phyloP scores from a whole-genome alignment of 2,329 filamentous ascomycete species.

The Verticillium albo-atrum region DNA sequence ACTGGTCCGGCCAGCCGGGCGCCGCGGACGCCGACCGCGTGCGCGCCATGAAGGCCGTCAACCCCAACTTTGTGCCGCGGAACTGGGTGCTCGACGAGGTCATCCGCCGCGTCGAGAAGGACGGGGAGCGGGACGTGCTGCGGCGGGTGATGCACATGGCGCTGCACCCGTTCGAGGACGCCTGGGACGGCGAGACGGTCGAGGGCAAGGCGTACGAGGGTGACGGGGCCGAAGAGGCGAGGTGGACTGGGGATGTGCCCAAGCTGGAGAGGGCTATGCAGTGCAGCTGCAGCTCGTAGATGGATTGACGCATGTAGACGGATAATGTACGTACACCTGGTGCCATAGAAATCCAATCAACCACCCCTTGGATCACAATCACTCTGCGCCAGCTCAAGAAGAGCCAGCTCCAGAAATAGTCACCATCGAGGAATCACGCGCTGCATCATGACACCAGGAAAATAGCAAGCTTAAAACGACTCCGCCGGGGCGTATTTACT shows the following conservation, averaged over 20 bases:
- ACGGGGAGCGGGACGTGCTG: conserved; percentile 75
- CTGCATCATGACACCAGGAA: too few species aligned
- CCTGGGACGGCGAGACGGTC: conserved; percentile 54
- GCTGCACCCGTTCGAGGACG: conserved; percentile 77
- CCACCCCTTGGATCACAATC: too few species aligned
- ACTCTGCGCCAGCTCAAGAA: too few species aligned
- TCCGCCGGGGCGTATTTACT: conserved; percentile 11
- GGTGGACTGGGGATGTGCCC: conserved; percentile 85
- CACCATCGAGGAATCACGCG: neutral
- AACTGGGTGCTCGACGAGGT: conserved; percentile 93
- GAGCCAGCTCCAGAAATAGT: too few species aligned
- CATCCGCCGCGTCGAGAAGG: conserved; percentile 82
- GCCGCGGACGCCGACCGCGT: conserved; percentile 57
- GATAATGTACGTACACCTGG: too few species aligned
- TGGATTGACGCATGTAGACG: neutral
- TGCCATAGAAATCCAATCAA: neutral
- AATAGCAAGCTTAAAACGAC: neutral
- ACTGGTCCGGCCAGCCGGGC: conserved; percentile 59
- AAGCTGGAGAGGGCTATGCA: conserved; percentile 75
- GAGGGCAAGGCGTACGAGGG: conserved; percentile 46
- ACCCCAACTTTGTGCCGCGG: conserved; percentile 88
- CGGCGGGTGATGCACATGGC: conserved; percentile 77
- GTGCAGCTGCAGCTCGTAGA: conserved; percentile 88
- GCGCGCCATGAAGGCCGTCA: conserved; percentile 74
- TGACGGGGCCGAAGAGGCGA: conserved; percentile 68